phyloP scores from a whole-genome alignment of 2,329 filamentous ascomycete genomes.

The Colletotrichum endophyticum region DNA sequence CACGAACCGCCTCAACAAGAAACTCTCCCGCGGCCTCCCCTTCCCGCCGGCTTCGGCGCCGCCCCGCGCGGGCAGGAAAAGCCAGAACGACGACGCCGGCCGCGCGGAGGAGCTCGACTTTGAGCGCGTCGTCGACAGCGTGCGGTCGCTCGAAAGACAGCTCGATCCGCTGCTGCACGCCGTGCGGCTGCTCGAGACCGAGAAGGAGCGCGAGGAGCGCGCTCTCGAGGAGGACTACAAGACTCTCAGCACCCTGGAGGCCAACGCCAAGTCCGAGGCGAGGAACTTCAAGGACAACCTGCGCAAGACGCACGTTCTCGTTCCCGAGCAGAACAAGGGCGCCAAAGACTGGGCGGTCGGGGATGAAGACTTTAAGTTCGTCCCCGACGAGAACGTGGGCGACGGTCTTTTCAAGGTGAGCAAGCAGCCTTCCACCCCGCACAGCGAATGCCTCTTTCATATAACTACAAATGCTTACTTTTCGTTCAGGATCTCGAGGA shows the following conservation, averaged over 20 bases:
- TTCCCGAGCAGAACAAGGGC: conserved; percentile 38
- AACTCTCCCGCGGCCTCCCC: conserved; percentile 65
- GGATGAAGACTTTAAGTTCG: conserved; percentile 20
- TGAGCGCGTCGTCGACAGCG: conserved; percentile 67
- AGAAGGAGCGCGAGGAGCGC: conserved; percentile 61
- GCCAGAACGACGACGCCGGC: conserved; percentile 10
- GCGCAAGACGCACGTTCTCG: conserved; percentile 55
- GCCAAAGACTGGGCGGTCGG: not conserved
- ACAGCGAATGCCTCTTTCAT: not conserved
- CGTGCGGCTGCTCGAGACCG: conserved; percentile 62
- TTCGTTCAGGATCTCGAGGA: conserved; percentile 40
- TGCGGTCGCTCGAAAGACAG: conserved; percentile 58
- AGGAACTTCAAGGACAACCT: conserved; percentile 53
- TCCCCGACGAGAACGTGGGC: conserved; percentile 4
- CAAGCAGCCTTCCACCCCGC: not conserved
- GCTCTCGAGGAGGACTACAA: conserved; percentile 62
- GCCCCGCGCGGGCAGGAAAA: conserved; percentile 10
- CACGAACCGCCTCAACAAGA: conserved; percentile 59
- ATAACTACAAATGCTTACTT: not conserved
- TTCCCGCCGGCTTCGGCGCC: conserved; percentile 61
- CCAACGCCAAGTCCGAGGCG: conserved; percentile 60
- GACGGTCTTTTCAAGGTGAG: conserved; percentile 34
- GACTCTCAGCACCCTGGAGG: conserved; percentile 53
- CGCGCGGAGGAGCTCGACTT: conserved; percentile 68
- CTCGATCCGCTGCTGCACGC: conserved; percentile 68